Evolutionary conservation across 345 rosid species (phyloP).

Genomic region (Euphorbia pulcherrima): DNA sequence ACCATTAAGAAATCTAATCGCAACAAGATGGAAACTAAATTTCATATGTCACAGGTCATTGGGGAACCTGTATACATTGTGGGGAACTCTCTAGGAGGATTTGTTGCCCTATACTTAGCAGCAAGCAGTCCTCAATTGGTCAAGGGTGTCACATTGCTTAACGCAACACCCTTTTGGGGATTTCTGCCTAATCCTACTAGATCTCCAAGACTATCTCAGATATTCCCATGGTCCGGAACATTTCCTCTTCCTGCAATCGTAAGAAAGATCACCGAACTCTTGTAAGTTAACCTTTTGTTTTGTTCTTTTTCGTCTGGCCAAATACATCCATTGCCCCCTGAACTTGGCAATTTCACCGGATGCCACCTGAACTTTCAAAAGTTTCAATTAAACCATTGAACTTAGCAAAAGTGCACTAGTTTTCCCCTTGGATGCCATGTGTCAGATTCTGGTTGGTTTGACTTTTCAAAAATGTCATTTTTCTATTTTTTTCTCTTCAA

Average conservation of each 20-base stretch:
- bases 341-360: too few species aligned
- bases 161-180: conserved; percentile 99
- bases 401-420: too few species aligned
- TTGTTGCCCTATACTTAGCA: conserved; percentile 76
- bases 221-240: conserved; percentile 86
- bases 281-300: conserved; percentile 46
- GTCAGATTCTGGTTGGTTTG: too few species aligned
- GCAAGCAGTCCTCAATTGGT: conserved; percentile 79
- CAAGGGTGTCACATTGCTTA: conserved; percentile 83
- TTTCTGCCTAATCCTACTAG: conserved; percentile 75
- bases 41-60: conserved; percentile 50
- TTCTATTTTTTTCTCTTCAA: too few species aligned
- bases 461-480: too few species aligned
- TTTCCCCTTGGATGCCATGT: too few species aligned
- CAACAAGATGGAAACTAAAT: neutral
- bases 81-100: conserved; percentile 95
- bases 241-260: conserved; percentile 83
- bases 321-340: too few species aligned
- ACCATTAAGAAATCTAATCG: neutral
- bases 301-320: conserved; percentile 1
- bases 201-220: conserved; percentile 63
- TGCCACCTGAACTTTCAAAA: too few species aligned
- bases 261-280: conserved; percentile 61
- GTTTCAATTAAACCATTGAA: too few species aligned
- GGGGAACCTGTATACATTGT: conserved; percentile 87